Percentiles rank a stretch among this genome's conserved stretches.
phyloP scores from a whole-genome alignment of 768 basidiomycete species.

The Lyophyllum semitale region DNA sequence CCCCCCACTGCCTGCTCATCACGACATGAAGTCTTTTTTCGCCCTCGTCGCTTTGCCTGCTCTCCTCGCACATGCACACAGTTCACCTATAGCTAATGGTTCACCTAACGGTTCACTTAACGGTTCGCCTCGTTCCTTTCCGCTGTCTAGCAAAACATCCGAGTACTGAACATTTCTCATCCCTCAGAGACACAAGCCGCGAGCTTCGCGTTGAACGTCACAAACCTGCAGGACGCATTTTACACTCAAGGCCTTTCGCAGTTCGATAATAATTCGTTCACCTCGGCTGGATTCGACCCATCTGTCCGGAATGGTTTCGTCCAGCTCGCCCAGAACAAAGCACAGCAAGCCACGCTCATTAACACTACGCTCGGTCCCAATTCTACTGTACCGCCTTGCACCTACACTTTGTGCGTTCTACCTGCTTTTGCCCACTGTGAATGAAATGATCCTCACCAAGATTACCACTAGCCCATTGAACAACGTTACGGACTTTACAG shows the following conservation, averaged over 20 bases:
- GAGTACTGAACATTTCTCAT: no score
- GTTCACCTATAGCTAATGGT: no score
- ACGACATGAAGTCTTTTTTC: no score
- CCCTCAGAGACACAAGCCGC: slow-evolving; percentile 10
- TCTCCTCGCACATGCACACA: no score
- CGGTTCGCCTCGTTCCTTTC: no score
- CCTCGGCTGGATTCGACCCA: slow-evolving; percentile 8
- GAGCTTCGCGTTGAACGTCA: slow-evolving; percentile 13
- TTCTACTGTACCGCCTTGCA: slow-evolving; percentile 50
- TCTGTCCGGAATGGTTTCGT: slow-evolving; percentile 10
- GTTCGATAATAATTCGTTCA: slow-evolving; percentile 16
- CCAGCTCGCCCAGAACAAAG: slow-evolving; percentile 16
- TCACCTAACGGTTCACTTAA: no score
- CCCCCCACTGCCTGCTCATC: no score
- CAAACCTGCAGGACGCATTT: slow-evolving; percentile 18
- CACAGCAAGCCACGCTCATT: slow-evolving; percentile 18
- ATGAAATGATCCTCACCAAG: background rate
- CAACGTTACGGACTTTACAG: slow-evolving; percentile 14
- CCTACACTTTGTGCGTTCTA: slow-evolving; percentile 46
- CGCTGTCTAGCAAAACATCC: no score
- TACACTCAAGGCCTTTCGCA: slow-evolving; percentile 15
- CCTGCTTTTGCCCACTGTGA: background rate
- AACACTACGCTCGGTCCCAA: slow-evolving; percentile 35
- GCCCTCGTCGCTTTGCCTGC: no score
- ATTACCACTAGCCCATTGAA: slow-evolving; percentile 7